Evolutionary conservation across 2,329 filamentous ascomycete species (phyloP), one percentile per base, ranked within the genome.

Genomic region (Exophiala aquamarina): DNA sequence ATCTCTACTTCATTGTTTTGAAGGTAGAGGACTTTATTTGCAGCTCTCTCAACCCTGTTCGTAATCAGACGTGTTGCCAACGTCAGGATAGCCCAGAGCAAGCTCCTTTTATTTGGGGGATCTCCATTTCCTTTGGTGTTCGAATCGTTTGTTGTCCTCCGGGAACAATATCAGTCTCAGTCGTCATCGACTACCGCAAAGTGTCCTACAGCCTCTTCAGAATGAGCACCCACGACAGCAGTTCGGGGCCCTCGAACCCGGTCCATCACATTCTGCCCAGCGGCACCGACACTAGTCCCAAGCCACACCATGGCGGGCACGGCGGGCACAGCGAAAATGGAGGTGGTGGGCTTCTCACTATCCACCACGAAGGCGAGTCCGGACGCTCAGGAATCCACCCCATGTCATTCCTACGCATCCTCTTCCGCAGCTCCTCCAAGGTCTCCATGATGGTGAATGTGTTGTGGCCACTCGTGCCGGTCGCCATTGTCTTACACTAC

Each of bases 391-490:
- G 86, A 37, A 65, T 89, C 52, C 75, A 88, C 57, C 82, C 82
- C 0, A 44, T 76, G 35, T 75, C 80, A 45, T 87, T 89, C 61
- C 56, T 87, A 18, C 70, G 67, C 53, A 84, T 89, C 47, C 76
- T 76, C 62, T 83, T 80, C 66, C 72, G 68, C 39, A 87, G 84
- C 33, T 79, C 80, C 19, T 84, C 80, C 61, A 76, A 71, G 23
- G 70, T 81, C 13, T 87, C 84, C 9, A 77, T 76, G 62, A 61
- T 75, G 33, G 83, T 86, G 59, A 89, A 89, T 61, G 58, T 87
- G 18, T 75, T 89, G 29, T 89, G 86, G 86, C 86, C 86, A 3
- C 72, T 87, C 49, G 85, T 88, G 2, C 85, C 85, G 4, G 79
- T 79, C 31, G 85, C 85, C 15, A 81, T 89, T 54, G 81, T 74